These are phyloP conservation scores for Ceratopteris richardii DNA, from an alignment of 75 land plant genomes.

Conservation along the genomic window DNA sequence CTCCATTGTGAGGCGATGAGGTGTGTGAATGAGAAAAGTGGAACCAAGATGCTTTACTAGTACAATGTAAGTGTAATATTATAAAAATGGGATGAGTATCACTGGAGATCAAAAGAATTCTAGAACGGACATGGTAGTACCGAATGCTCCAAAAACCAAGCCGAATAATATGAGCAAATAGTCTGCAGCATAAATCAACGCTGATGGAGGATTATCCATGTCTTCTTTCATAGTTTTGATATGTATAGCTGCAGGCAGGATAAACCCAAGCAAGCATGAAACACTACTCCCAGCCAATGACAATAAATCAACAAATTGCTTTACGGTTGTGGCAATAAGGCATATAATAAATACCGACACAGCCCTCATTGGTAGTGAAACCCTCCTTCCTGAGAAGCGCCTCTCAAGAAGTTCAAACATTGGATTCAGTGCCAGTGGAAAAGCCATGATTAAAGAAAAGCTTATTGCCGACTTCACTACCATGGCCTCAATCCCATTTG, in stretches of 20 bases:
- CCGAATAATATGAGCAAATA: conserved; percentile 26
- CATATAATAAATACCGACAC: conserved; percentile 16
- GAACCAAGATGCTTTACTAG: no score
- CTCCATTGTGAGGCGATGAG: no score
- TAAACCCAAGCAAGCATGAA: conserved; percentile 36
- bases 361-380: conserved; percentile 16
- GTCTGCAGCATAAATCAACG: conserved; percentile 8
- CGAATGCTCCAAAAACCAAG: conserved; percentile 21
- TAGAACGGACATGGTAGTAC: conserved; percentile 8
- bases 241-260: conserved; percentile 32
- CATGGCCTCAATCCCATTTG: conserved; percentile 39
- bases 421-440: conserved; percentile 89
- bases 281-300: conserved; percentile 44
- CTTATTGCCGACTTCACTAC: conserved; percentile 67
- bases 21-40: no score
- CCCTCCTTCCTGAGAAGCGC: conserved; percentile 29
- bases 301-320: conserved; percentile 30
- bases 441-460: conserved; percentile 72
- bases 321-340: conserved; percentile 33
- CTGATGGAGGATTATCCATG: conserved; percentile 1
- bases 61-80: no score
- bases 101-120: conserved; percentile 2
- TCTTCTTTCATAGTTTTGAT: conserved; percentile 13
- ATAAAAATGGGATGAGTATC: no score
- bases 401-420: conserved; percentile 82